Evolutionary conservation across 345 rosid species (phyloP).

Genomic region (Hibiscus mutabilis): DNA sequence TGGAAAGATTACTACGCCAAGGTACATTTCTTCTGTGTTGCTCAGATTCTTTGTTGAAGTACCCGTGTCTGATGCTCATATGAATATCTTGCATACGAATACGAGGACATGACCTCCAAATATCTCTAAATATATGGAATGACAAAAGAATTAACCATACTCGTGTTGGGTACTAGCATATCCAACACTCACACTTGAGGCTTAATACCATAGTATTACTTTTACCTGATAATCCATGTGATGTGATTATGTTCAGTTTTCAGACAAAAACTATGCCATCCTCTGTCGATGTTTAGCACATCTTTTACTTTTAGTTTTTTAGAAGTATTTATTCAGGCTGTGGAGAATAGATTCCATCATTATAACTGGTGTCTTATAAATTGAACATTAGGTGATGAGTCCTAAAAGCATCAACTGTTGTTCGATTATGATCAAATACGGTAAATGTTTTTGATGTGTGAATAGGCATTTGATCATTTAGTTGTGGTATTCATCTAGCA

Average conservation of each 20-base stretch:
- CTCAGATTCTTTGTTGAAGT: not conserved
- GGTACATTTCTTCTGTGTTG: constrained; percentile 24
- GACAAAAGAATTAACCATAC: no score
- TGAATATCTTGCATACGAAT: no score
- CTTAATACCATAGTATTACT: not conserved
- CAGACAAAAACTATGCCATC: not conserved
- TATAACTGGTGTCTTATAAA: not conserved
- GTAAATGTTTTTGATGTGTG: not conserved
- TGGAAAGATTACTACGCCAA: constrained; percentile 87
- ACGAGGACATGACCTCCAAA: no score
- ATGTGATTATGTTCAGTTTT: not conserved
- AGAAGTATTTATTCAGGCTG: not conserved
- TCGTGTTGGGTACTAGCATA: no score
- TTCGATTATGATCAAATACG: not conserved
- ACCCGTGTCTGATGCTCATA: no score
- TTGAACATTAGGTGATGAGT: not conserved
- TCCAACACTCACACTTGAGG: no score
- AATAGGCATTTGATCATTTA: no score
- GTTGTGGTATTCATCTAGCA: not conserved
- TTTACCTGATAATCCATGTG: not conserved
- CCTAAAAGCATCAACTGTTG: not conserved
- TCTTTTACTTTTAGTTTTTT: not conserved
- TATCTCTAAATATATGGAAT: no score
- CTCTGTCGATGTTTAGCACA: not conserved
- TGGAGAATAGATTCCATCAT: not conserved